Evolutionary conservation across 2,329 filamentous ascomycete species (phyloP), one percentile per base, ranked within the genome.

Genomic region (Blumeriella jaapii): DNA sequence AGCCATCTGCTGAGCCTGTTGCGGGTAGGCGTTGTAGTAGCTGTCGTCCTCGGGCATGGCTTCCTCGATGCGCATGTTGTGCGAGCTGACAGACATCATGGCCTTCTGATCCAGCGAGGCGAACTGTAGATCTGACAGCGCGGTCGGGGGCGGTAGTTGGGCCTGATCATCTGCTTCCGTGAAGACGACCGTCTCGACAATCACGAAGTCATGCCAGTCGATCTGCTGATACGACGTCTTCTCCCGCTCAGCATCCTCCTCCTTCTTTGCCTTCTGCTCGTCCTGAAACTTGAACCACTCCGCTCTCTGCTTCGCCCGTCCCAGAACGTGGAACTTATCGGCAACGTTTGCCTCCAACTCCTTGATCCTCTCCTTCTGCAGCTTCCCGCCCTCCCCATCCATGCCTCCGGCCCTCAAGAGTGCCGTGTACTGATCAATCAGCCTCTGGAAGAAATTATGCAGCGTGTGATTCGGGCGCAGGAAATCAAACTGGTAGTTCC

Each of bases 131-230:
- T 98, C 91, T 45, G 84, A 82, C 26, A 95, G 74, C 4, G 81
- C 86, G 3, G 85, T 91, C 1, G 91, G 91, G 1, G 87, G 81
- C 19, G 89, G 87, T 8, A 98, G 75, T 45, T 91, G 80, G 23
- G 78, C 75, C 44, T 82, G 73, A 48, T 95, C 87, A 57, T 98
- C 91, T 24, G 74, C 72, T 48, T 94, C 87, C 39, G 76, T 86
- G 59, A 98, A 98, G 11, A 85, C 68, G 35, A 98, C 87, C 1
- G 87, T 95, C 60, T 95, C 91, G 28, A 95, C 86, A 13, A 98
- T 82, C 20, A 89, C 79, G 51, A 98, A 98, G 56, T 96, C 89
- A 54, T 93, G 84, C 91, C 91, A 98, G 59, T 98, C 91, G 44
- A 98, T 91, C 50, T 91, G 81, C 1, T 82, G 81, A 58, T 91